These are phyloP conservation scores for Zea luxurians DNA, from an alignment of 176 grass and related monocot genomes.

Conservation along the genomic window DNA sequence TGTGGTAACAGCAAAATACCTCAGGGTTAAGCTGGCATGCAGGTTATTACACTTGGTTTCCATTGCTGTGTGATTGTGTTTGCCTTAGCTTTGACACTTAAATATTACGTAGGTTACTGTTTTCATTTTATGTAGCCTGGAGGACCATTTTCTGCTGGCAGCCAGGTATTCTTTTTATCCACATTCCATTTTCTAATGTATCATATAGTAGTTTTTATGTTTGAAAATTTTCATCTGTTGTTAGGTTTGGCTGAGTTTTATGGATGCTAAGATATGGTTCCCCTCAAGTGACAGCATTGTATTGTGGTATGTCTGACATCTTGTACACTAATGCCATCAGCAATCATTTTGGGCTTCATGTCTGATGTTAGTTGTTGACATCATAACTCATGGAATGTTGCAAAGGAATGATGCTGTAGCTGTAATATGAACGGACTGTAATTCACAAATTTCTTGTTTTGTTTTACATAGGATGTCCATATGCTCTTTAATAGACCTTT, in stretches of 20 bases:
- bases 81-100: slow-evolving; percentile 2
- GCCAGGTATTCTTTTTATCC: slow-evolving; percentile 34
- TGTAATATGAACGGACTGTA: neutral
- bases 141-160: slow-evolving; percentile 25
- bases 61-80: neutral
- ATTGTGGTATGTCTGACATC: slow-evolving; percentile 1
- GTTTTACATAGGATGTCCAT: neutral
- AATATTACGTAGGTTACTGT: neutral
- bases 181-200: neutral
- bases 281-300: neutral
- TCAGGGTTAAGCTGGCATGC: slow-evolving; percentile 31
- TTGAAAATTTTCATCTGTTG: neutral
- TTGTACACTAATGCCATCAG: slow-evolving; percentile 9
- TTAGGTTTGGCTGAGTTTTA: slow-evolving; percentile 28
- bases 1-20: slow-evolving; percentile 13
- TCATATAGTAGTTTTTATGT: slow-evolving; percentile 16
- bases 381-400: slow-evolving; percentile 13
- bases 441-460: neutral
- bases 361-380: neutral
- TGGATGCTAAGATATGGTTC: slow-evolving; percentile 19
- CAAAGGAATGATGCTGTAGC: slow-evolving; percentile 2
- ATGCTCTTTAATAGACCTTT: neutral
- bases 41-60: slow-evolving; percentile 1
- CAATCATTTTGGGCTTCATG: neutral
- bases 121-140: slow-evolving; percentile 14